These are phyloP conservation scores for Ganoderma sinense DNA, from an alignment of 1,284 basidiomycete species.

Conservation along the genomic window DNA sequence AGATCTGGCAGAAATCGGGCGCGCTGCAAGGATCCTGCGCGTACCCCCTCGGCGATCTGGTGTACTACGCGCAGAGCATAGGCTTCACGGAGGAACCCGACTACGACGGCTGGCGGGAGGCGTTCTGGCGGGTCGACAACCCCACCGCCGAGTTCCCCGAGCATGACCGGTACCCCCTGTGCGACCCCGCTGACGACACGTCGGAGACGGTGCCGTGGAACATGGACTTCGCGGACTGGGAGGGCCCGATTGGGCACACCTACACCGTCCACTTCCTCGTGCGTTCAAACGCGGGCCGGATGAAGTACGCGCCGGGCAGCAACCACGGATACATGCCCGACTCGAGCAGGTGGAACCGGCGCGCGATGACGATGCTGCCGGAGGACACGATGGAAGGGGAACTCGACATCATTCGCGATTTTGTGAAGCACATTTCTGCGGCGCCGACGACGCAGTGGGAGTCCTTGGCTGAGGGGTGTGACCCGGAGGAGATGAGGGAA, in stretches of 20 bases:
- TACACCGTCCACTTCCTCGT: background rate
- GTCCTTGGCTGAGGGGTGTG: background rate
- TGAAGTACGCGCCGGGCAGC: background rate
- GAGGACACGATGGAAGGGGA: background rate
- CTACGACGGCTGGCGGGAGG: background rate
- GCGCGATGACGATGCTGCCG: background rate
- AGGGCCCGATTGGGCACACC: background rate
- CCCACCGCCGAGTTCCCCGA: background rate
- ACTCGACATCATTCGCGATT: background rate
- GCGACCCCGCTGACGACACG: background rate
- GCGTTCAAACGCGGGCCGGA: background rate
- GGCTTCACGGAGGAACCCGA: background rate
- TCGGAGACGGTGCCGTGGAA: background rate
- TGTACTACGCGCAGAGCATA: background rate
- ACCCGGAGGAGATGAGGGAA: background rate
- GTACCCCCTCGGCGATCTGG: background rate
- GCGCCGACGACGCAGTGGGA: background rate
- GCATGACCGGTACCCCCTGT: background rate
- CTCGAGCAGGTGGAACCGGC: background rate
- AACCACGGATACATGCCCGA: background rate
- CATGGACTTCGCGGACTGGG: background rate
- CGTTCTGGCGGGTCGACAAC: background rate
- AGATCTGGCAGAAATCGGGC: background rate
- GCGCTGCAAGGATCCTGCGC: background rate
- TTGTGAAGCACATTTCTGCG: background rate